Percentiles rank a stretch among this genome's conserved stretches.
phyloP scores from a whole-genome alignment of 208 protist species.

The Leishmania guyanensis region DNA sequence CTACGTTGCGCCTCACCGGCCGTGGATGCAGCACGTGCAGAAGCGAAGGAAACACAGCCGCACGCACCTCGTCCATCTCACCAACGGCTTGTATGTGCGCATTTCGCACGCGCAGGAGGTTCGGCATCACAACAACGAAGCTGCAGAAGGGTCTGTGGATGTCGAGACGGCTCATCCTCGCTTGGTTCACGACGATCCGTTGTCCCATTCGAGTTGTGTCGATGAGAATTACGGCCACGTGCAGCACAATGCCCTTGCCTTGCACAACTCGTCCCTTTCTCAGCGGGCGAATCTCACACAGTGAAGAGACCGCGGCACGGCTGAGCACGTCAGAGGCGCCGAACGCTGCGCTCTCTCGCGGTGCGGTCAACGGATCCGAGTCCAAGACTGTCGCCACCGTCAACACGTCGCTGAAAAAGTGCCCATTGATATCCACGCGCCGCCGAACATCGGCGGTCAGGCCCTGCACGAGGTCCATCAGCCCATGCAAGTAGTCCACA shows the following conservation, averaged over 20 bases:
- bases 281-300: background rate
- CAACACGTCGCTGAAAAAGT: background rate
- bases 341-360: no score
- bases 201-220: constrained; percentile 50
- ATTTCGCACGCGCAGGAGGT: constrained; percentile 32
- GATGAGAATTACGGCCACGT: constrained; percentile 44
- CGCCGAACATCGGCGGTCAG: constrained; percentile 12
- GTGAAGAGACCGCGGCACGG: background rate
- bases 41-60: constrained; percentile 45
- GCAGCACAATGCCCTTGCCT: constrained; percentile 50
- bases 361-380: background rate
- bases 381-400: background rate
- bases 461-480: constrained; percentile 25
- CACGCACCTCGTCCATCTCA: constrained; percentile 43
- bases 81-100: constrained; percentile 65
- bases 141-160: constrained; percentile 47
- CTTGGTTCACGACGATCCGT: constrained; percentile 42
- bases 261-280: constrained; percentile 57
- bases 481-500: constrained; percentile 54
- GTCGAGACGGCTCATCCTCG: constrained; percentile 39
- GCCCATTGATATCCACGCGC: background rate
- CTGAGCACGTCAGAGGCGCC: background rate
- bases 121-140: constrained; percentile 60
- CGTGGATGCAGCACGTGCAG: constrained; percentile 42
- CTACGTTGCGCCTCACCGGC: background rate